phyloP scores from a whole-genome alignment of 352 stramenopile genomes.

The Globisporangium apiculatum region DNA sequence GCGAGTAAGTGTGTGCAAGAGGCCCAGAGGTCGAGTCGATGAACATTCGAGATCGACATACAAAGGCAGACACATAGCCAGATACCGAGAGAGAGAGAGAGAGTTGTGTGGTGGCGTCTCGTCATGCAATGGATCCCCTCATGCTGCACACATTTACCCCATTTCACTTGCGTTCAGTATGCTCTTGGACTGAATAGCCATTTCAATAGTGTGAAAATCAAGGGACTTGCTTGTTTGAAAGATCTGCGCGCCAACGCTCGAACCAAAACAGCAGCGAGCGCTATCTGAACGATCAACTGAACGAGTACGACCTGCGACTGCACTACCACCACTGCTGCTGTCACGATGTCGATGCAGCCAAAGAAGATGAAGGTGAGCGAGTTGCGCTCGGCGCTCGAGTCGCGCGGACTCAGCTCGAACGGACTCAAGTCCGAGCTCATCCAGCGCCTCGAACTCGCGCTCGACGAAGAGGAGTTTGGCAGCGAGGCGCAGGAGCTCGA shows the following conservation, averaged over 20 bases:
- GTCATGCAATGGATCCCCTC: background rate
- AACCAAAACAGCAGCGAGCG: background rate
- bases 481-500: slow-evolving; percentile 66
- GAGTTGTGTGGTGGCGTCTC: too few species aligned
- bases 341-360: slow-evolving; percentile 59
- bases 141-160: background rate
- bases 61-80: background rate
- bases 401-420: slow-evolving; percentile 72
- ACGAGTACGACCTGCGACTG: background rate
- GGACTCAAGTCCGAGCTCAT: slow-evolving; percentile 88
- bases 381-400: slow-evolving; percentile 76
- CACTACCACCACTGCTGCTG: too few species aligned
- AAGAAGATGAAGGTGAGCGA: slow-evolving; percentile 92
- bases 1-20: background rate
- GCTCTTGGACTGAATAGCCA: background rate
- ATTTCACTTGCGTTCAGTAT: background rate
- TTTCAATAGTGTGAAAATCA: background rate
- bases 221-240: background rate
- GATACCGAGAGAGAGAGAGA: background rate
- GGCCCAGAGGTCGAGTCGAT: too few species aligned
- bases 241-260: background rate
- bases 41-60: background rate
- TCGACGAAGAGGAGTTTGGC: slow-evolving; percentile 86
- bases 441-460: slow-evolving; percentile 79
- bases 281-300: background rate